Evolutionary conservation across 148 eudicot genomes (phyloP).

Genomic region (Amaranthus cruentus): DNA sequence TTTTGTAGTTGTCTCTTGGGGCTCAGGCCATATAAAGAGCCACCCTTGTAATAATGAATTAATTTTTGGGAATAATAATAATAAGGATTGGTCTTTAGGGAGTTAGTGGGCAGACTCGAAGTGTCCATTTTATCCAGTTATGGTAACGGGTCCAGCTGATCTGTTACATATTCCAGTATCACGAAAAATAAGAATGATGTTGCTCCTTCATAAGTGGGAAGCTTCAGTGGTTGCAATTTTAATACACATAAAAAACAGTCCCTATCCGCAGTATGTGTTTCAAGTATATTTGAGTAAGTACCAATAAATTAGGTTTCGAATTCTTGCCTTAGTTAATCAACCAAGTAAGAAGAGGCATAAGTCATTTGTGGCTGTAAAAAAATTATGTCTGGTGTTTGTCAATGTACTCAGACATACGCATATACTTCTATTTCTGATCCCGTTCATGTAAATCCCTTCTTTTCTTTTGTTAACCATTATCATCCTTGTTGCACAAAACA

Average conservation of each 20-base stretch:
- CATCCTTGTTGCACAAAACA: neutral
- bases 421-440: neutral
- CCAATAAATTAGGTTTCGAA: neutral
- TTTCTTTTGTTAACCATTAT: neutral
- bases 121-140: too few relatives aligned
- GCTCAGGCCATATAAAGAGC: too few relatives aligned
- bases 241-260: neutral
- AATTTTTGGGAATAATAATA: too few relatives aligned
- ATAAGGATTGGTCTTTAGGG: too few relatives aligned
- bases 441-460: neutral
- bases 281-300: neutral
- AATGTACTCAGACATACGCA: neutral
- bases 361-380: neutral
- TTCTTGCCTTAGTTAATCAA: neutral
- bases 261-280: neutral
- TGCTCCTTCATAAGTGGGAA: neutral
- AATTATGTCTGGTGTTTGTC: neutral
- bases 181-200: neutral
- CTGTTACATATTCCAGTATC: neutral
- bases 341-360: neutral
- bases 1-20: too few relatives aligned
- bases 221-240: neutral
- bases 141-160: too few relatives aligned
- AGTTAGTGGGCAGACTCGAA: too few relatives aligned
- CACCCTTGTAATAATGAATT: too few relatives aligned